These are phyloP conservation scores for Purpureocillium lavendulum DNA, from an alignment of 2,329 filamentous ascomycete genomes.

Conservation along the genomic window DNA sequence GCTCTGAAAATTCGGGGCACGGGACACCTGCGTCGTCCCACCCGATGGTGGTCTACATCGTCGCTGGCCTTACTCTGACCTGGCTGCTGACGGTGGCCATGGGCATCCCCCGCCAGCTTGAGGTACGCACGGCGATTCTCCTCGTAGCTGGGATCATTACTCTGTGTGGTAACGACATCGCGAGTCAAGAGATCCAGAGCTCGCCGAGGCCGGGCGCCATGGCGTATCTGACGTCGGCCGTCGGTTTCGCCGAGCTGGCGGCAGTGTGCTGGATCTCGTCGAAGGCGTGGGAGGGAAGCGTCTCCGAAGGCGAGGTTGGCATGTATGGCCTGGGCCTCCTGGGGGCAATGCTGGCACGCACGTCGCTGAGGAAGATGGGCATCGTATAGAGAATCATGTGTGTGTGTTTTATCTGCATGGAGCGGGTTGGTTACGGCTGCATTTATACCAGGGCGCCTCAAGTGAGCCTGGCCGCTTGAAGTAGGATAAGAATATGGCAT, in stretches of 20 bases:
- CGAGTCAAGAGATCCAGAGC: slow-evolving; percentile 9
- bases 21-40: no score
- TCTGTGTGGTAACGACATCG: slow-evolving; percentile 19
- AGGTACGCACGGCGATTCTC: slow-evolving; percentile 17
- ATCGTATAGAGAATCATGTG: no score
- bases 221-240: slow-evolving; percentile 14
- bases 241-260: slow-evolving; percentile 22
- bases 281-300: slow-evolving; percentile 18
- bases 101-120: slow-evolving; percentile 15
- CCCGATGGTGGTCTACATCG: slow-evolving; percentile 9
- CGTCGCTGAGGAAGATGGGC: slow-evolving; percentile 5
- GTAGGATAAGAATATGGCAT: neutral
- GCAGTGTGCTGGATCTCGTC: slow-evolving; percentile 24
- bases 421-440: neutral
- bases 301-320: slow-evolving; percentile 7
- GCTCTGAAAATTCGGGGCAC: no score
- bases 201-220: slow-evolving; percentile 9
- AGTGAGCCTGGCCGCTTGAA: neutral
- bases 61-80: slow-evolving; percentile 12
- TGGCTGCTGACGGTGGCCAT: slow-evolving; percentile 17
- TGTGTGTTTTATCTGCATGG: neutral
- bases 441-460: no score
- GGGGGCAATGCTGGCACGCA: slow-evolving; percentile 22
- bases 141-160: slow-evolving; percentile 20
- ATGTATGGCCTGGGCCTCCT: slow-evolving; percentile 19